Evolutionary conservation across 352 stramenopile species (phyloP), one percentile per base, ranked within the genome.

Genomic region (Phytophthora lateralis): DNA sequence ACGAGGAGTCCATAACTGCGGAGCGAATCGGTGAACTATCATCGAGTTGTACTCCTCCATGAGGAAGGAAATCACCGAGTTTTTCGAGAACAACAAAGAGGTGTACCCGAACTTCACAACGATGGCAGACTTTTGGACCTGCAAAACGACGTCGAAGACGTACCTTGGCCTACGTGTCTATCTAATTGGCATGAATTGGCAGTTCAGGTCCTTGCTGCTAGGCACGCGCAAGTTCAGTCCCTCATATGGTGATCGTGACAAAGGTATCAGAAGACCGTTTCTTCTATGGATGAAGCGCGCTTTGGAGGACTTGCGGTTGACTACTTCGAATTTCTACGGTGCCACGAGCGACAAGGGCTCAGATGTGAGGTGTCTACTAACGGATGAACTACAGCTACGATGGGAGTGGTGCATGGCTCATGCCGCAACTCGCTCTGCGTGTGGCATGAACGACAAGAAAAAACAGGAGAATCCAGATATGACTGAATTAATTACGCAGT

Each of bases 161-260:
- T 76, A 47, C 20, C 26, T 73, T 21, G 63, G 51, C 0, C 1
- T 71, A 2, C 43, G 60, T 2, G 20, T 73, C 8, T 71, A 71
- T 34, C 50, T 70, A 7, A 27, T 76, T 2, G 56, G 65, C 48
- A 59, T 24, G 1, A 32, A 65, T 24, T 70, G 42, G 8, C 21
- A 24, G 21, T 24, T 24, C 1, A 24, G 21, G 21, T 24, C 21
- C 21, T 24, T 24, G 21, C 21, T 24, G 21, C 21, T 24, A 3
- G 21, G 21, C 21, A 24, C 21, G 21, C 21, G 21, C 21, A 24
- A 24, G 21, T 24, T 24, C 3, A 24, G 21, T 24, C 41, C 34
- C 34, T 14, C 34, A 39, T n/a, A 14, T 3, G 34, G 34, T 17
- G 34, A 39, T 39, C 34, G 34, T 39, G 34, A 39, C 12, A 39